A percentile compares a stretch with the other conserved stretches of the same genome.
phyloP scores from a whole-genome alignment of 1,284 basidiomycete species.

The Leccinum pachyderme region DNA sequence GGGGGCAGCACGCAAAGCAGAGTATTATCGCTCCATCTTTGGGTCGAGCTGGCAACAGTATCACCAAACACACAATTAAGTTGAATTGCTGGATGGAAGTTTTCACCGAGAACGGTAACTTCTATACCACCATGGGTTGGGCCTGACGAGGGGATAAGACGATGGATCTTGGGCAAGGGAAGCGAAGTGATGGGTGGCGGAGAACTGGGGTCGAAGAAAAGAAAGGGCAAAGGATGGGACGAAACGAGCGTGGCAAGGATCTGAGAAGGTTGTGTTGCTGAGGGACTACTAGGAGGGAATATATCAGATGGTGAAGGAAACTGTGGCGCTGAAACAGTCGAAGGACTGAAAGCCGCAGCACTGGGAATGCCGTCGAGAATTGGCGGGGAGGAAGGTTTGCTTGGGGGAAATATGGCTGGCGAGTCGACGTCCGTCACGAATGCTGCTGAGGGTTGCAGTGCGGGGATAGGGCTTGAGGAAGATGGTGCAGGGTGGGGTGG shows the following conservation, averaged over 20 bases:
- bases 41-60: slow-evolving; percentile 77
- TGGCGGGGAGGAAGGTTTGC: slow-evolving; percentile 14
- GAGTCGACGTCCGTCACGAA: slow-evolving; percentile 13
- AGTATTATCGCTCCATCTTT: slow-evolving; percentile 92
- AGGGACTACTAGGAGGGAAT: slow-evolving; percentile 14
- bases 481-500: slow-evolving; percentile 32
- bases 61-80: slow-evolving; percentile 88
- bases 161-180: slow-evolving; percentile 69
- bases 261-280: slow-evolving; percentile 21
- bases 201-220: slow-evolving; percentile 58
- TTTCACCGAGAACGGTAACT: slow-evolving; percentile 89
- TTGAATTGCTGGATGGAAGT: slow-evolving; percentile 74
- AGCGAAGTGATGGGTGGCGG: slow-evolving; percentile 43
- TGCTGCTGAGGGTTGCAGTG: slow-evolving; percentile 7
- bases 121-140: slow-evolving; percentile 93
- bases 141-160: slow-evolving; percentile 88
- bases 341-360: slow-evolving; percentile 13
- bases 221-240: slow-evolving; percentile 45
- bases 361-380: slow-evolving; percentile 6
- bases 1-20: slow-evolving; percentile 92
- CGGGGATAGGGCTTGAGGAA: slow-evolving; percentile 12
- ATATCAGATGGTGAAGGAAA: slow-evolving; percentile 20
- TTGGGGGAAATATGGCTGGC: slow-evolving; percentile 4
- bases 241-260: slow-evolving; percentile 19
- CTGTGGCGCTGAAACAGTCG: slow-evolving; percentile 13